phyloP scores from a whole-genome alignment of 768 basidiomycete species.

The Suillus luteus region DNA sequence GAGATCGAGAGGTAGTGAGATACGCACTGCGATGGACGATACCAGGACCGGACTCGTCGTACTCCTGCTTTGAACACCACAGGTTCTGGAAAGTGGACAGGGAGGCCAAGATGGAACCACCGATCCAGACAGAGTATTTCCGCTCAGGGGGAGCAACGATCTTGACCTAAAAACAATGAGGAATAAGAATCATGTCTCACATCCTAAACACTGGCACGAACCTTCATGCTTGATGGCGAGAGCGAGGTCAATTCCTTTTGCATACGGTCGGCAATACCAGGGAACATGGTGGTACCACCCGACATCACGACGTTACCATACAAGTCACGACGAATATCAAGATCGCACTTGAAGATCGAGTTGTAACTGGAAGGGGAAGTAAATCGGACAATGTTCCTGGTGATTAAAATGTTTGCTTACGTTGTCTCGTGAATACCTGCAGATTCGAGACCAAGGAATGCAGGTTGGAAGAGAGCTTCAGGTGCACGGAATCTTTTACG shows the following conservation, averaged over 20 bases:
- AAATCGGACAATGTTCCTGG: neutral
- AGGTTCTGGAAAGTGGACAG: conserved; percentile 96
- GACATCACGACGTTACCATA: conserved; percentile 48
- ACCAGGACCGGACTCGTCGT: conserved; percentile 81
- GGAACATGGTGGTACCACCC: conserved; percentile 95
- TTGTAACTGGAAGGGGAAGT: conserved; percentile 42
- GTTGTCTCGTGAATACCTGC: conserved; percentile 81
- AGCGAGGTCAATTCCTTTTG: conserved; percentile 89
- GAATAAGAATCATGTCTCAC: neutral
- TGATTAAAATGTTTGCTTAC: conserved; percentile 27
- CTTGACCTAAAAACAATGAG: conserved; percentile 58
- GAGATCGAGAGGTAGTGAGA: neutral
- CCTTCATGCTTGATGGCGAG: conserved; percentile 84
- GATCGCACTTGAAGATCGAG: conserved; percentile 68
- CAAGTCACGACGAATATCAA: conserved; percentile 52
- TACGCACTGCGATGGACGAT: conserved; percentile 77
- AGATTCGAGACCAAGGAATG: conserved; percentile 69
- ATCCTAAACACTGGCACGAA: conserved; percentile 24
- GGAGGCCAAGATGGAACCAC: conserved; percentile 84
- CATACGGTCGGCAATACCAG: conserved; percentile 95
- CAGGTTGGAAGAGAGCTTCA: conserved; percentile 60
- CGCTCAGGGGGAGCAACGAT: conserved; percentile 92
- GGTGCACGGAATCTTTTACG: conserved; percentile 52
- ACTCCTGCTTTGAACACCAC: conserved; percentile 93
- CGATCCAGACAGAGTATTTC: conserved; percentile 96